Percentiles rank a stretch among this genome's conserved stretches.
phyloP scores from a whole-genome alignment of 2,329 filamentous ascomycete genomes.

The Xylaria sp. region DNA sequence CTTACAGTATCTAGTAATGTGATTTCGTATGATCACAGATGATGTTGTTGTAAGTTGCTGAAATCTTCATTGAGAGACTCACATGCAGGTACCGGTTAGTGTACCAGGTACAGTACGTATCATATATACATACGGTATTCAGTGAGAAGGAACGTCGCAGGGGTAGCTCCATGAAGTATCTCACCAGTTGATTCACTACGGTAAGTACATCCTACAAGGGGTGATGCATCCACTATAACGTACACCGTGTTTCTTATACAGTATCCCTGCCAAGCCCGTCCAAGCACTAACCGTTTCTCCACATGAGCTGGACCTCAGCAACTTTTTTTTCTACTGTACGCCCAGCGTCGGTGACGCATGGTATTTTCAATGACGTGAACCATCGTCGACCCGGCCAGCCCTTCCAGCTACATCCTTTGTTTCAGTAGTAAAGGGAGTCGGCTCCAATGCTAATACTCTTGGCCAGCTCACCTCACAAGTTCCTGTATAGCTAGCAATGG shows the following conservation, averaged over 20 bases:
- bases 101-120: no score
- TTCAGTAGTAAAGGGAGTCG: neutral
- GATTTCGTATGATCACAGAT: neutral
- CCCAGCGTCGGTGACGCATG: constrained; percentile 4
- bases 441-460: constrained; percentile 7
- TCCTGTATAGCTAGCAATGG: constrained; percentile 34
- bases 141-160: no score
- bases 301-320: constrained; percentile 4
- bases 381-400: constrained; percentile 1
- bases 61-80: neutral
- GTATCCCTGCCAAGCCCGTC: neutral
- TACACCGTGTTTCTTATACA: neutral
- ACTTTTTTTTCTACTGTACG: constrained; percentile 7
- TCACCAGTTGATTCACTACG: no score
- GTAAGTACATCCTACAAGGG: no score
- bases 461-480: neutral
- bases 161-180: no score
- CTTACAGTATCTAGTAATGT: neutral
- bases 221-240: neutral
- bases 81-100: neutral
- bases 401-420: neutral
- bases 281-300: neutral
- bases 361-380: constrained; percentile 25
- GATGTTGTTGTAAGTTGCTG: neutral
- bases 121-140: no score